Evolutionary conservation across 2,329 filamentous ascomycete species (phyloP).

Genomic region (Xylaria sp.): DNA sequence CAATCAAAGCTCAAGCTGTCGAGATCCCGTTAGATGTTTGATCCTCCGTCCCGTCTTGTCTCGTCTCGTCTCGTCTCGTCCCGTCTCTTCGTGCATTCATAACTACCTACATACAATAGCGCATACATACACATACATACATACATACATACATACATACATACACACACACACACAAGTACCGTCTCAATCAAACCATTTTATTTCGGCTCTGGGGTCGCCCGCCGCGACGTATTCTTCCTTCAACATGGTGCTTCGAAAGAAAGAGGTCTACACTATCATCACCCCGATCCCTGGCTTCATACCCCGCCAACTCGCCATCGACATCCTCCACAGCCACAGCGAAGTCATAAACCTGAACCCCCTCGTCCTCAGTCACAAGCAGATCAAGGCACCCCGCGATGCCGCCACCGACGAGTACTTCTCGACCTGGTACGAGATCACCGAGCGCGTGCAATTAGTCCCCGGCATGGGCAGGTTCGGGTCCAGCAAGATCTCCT

Average conservation of each 20-base stretch:
- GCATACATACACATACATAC: too few relatives aligned
- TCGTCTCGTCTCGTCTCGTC: too few relatives aligned
- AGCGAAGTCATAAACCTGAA: constrained; percentile 74
- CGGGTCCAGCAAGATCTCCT: constrained; percentile 68
- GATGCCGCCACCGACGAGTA: constrained; percentile 72
- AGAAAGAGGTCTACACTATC: constrained; percentile 70
- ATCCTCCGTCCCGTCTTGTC: not conserved
- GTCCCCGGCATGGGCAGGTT: constrained; percentile 69
- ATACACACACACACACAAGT: not conserved
- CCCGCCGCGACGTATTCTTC: not conserved
- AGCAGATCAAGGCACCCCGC: constrained; percentile 69
- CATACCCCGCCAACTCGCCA: constrained; percentile 72
- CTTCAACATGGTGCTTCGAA: constrained; percentile 56
- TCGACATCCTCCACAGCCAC: constrained; percentile 75
- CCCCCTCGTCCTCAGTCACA: constrained; percentile 68
- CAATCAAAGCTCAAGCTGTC: not conserved
- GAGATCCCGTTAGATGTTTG: not conserved
- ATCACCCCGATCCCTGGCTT: constrained; percentile 73
- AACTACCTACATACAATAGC: too few relatives aligned
- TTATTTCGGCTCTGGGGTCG: not conserved
- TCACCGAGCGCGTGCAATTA: constrained; percentile 71
- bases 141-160: too few relatives aligned
- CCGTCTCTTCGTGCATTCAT: not conserved
- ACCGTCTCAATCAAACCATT: not conserved
- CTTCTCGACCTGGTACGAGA: constrained; percentile 77